A percentile compares a stretch with the other conserved stretches of the same genome.
These are phyloP conservation scores for Penicillium cataractarum DNA, from an alignment of 495 filamentous ascomycete genomes.

Conservation along the genomic window DNA sequence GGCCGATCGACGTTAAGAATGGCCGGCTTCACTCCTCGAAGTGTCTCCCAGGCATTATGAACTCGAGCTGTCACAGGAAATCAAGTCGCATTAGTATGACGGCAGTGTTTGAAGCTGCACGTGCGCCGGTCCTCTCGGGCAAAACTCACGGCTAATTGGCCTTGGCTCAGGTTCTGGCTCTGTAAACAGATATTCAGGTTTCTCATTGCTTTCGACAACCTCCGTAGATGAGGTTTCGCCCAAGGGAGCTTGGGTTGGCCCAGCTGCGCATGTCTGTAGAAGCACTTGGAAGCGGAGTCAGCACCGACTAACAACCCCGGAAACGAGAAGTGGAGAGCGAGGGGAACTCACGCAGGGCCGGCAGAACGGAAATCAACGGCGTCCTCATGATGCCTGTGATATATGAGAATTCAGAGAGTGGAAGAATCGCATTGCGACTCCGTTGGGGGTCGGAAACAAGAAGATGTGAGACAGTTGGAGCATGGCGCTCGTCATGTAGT, in stretches of 20 bases:
- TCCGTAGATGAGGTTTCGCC: conserved; percentile 25
- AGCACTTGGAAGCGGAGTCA: conserved; percentile 42
- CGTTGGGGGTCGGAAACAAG: conserved; percentile 1
- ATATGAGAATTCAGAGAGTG: conserved; percentile 20
- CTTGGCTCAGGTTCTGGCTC: conserved; percentile 23
- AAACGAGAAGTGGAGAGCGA: neutral
- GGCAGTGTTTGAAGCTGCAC: neutral
- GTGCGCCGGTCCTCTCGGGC: neutral
- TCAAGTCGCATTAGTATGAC: conserved; percentile 6
- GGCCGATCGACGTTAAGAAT: conserved; percentile 38
- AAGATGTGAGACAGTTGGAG: conserved; percentile 12
- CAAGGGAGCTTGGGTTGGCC: conserved; percentile 29
- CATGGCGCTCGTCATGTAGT: conserved; percentile 26
- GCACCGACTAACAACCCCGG: conserved; percentile 18
- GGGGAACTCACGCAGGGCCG: conserved; percentile 45
- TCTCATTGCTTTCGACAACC: conserved; percentile 21
- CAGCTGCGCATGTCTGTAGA: conserved; percentile 37
- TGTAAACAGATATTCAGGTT: conserved; percentile 22
- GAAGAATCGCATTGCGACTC: conserved; percentile 49
- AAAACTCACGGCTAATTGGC: conserved; percentile 39
- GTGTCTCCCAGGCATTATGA: conserved; percentile 37
- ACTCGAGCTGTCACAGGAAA: conserved; percentile 36
- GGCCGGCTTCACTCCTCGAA: conserved; percentile 38
- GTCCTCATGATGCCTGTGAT: conserved; percentile 46
- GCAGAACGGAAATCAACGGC: conserved; percentile 39